These are phyloP conservation scores for Naganishia randhawae DNA, from an alignment of 768 basidiomycete species.

Conservation along the genomic window DNA sequence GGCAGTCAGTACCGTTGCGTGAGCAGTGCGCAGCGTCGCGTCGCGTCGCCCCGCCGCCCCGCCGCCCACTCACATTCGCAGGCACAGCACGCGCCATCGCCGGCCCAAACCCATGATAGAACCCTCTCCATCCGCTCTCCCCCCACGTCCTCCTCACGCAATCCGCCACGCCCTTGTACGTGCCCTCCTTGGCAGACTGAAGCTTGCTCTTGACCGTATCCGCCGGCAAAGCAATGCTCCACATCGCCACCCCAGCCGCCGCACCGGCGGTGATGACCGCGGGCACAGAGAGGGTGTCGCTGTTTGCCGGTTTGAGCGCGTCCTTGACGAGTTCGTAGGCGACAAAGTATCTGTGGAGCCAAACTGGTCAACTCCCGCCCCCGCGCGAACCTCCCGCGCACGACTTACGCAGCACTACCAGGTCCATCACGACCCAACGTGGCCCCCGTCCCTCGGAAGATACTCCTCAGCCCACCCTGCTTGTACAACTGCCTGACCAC, in stretches of 20 bases:
- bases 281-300: conserved; percentile 76
- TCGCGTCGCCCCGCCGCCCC: neutral
- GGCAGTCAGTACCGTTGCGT: neutral
- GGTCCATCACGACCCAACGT: conserved; percentile 93
- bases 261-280: conserved; percentile 89
- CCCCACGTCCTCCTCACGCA: conserved; percentile 89
- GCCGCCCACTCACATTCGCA: conserved; percentile 85
- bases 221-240: conserved; percentile 93
- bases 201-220: conserved; percentile 94
- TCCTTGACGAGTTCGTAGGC: conserved; percentile 94
- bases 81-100: conserved; percentile 95
- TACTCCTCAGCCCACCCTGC: conserved; percentile 85
- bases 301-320: conserved; percentile 70
- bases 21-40: no score
- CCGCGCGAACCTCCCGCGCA: neutral
- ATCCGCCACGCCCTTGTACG: conserved; percentile 91
- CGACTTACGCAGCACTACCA: conserved; percentile 83
- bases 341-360: conserved; percentile 76
- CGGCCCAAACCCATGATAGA: conserved; percentile 97
- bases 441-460: conserved; percentile 89
- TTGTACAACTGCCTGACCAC: conserved; percentile 84
- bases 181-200: conserved; percentile 93
- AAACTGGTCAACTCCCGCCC: neutral
- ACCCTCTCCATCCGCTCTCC: conserved; percentile 72
- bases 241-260: conserved; percentile 94